Conservation (phyloP, 352 stramenopile genomes). For the Blastocystis sp. region DNA sequence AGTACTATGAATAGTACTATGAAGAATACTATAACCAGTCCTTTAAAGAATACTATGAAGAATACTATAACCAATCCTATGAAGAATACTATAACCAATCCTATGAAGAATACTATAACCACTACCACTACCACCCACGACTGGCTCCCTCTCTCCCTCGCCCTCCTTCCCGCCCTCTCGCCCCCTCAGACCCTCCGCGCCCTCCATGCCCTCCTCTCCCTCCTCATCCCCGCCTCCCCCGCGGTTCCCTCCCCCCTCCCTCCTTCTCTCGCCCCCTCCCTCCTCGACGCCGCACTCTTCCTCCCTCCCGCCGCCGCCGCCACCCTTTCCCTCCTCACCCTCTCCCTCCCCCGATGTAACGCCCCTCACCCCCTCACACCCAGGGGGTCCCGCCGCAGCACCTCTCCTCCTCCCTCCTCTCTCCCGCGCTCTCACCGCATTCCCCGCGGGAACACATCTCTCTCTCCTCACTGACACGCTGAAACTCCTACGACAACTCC, state of each 20-base stretch:
- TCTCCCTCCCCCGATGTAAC: background rate
- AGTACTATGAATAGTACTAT: too few relatives aligned
- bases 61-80: too few relatives aligned
- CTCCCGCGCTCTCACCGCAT: background rate
- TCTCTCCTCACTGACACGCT: background rate
- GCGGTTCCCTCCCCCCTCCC: background rate
- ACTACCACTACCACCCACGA: too few relatives aligned
- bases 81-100: too few relatives aligned
- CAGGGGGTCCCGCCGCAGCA: background rate
- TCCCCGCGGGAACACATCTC: background rate
- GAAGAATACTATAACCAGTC: too few relatives aligned
- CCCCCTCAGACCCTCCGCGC: too few relatives aligned
- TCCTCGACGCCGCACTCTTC: background rate
- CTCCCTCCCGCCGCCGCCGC: background rate
- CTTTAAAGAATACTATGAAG: too few relatives aligned
- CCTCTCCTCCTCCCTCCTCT: background rate
- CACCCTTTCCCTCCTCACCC: background rate
- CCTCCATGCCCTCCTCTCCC: too few relatives aligned
- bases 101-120: too few relatives aligned
- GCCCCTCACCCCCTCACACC: background rate
- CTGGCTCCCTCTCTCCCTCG: too few relatives aligned
- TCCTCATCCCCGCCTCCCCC: background rate
- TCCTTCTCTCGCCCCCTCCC: background rate
- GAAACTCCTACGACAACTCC: too few relatives aligned
- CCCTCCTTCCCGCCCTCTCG: too few relatives aligned